A percentile compares a stretch with the other conserved stretches of the same genome.
phyloP scores from a whole-genome alignment of 257 asterid species.

The Scutellaria minor region DNA sequence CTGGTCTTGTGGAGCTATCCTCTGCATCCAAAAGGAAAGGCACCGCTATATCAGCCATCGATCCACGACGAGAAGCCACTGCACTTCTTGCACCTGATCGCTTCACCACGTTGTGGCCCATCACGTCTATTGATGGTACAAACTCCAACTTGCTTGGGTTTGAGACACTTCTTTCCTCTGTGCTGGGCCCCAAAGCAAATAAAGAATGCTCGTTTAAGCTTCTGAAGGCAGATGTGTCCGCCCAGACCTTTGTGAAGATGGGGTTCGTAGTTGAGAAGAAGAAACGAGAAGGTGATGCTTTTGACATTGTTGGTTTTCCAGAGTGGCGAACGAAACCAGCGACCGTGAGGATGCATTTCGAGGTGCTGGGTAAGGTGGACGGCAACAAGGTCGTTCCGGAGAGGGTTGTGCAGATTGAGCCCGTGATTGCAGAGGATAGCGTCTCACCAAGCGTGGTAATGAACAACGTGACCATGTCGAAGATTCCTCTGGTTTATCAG shows the following conservation, averaged over 20 bases:
- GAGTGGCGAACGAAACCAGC: conserved; percentile 85
- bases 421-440: conserved; percentile 64
- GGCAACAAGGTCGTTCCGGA: conserved; percentile 90
- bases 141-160: conserved; percentile 76
- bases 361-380: conserved; percentile 88
- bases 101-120: conserved; percentile 82
- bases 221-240: conserved; percentile 83
- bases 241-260: conserved; percentile 84
- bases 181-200: conserved; percentile 70
- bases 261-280: conserved; percentile 86
- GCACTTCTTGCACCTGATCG: conserved; percentile 58
- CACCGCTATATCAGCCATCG: conserved; percentile 49
- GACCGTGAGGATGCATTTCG: conserved; percentile 79
- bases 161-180: conserved; percentile 74
- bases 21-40: conserved; percentile 64
- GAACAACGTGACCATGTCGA: conserved; percentile 72
- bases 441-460: conserved; percentile 50
- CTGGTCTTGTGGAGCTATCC: conserved; percentile 94
- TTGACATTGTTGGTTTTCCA: conserved; percentile 57
- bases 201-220: conserved; percentile 81
- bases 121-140: conserved; percentile 74
- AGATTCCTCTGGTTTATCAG: conserved; percentile 55
- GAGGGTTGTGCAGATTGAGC: conserved; percentile 79
- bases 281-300: conserved; percentile 54
- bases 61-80: conserved; percentile 72